phyloP scores from a whole-genome alignment of 2,329 filamentous ascomycete species.

The Colletotrichum orchidophilum region DNA sequence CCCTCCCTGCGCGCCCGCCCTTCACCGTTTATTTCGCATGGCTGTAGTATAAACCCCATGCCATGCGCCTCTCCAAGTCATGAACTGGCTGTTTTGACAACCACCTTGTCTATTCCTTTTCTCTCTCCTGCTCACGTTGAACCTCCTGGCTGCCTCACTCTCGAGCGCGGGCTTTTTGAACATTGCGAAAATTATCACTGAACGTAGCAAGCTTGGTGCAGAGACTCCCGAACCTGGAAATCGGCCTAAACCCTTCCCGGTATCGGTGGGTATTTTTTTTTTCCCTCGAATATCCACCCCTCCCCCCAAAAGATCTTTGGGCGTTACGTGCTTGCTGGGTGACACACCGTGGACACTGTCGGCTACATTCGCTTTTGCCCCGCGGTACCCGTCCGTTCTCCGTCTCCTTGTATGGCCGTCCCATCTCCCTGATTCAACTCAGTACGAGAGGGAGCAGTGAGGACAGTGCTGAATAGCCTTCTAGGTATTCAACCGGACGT shows the following conservation, averaged over 20 bases:
- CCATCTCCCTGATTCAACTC: slow-evolving; percentile 32
- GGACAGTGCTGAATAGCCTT: slow-evolving; percentile 35
- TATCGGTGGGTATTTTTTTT: slow-evolving; percentile 25
- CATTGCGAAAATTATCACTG: not conserved
- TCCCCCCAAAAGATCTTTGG: slow-evolving; percentile 5
- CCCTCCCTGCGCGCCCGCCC: not conserved
- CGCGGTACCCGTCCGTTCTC: slow-evolving; percentile 13
- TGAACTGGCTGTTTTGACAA: not conserved
- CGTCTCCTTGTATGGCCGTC: slow-evolving; percentile 13
- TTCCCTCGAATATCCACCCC: not conserved
- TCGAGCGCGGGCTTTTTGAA: not conserved
- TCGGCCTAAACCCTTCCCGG: slow-evolving; percentile 15
- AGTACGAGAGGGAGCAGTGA: slow-evolving; percentile 32
- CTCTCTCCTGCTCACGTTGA: not conserved
- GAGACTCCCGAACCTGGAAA: not conserved
- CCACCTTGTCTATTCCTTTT: not conserved
- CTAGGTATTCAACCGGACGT: slow-evolving; percentile 32
- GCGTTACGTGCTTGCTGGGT: not conserved
- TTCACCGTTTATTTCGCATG: slow-evolving; percentile 28
- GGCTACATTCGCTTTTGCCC: slow-evolving; percentile 23
- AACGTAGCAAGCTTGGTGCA: not conserved
- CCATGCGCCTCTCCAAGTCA: not conserved
- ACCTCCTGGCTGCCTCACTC: not conserved
- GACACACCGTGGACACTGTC: slow-evolving; percentile 13
- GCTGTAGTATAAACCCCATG: not conserved